Evolutionary conservation across 1,284 basidiomycete species (phyloP), one percentile per base, ranked within the genome.

Genomic region (Lignosus rhinocerotis): DNA sequence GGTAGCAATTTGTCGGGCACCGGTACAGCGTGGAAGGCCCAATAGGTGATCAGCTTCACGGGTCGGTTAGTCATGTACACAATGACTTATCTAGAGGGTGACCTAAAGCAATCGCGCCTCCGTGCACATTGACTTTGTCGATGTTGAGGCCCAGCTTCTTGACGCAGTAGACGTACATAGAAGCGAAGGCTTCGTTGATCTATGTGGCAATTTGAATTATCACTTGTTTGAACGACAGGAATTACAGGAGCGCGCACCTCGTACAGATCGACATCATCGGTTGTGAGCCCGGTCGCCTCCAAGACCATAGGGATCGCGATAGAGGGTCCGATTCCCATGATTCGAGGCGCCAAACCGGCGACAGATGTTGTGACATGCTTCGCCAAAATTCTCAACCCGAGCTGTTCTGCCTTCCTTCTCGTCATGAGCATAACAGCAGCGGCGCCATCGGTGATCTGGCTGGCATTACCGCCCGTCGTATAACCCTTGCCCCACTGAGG

Each of bases 131-230:
- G 48, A 95, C 89, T 78, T 91, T 86, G 51, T 83, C 81, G 32
- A 77, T 75, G 64, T 85, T 80, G n/a, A 97, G 76, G 32, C 81
- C 81, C 34, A 97, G 81, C 68, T 86, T 78, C 63, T 89, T 85
- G 46, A 94, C 78, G 53, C 85, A 87, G 75, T 96, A 94, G 19
- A 94, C 85, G 54, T 86, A 92, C 78, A 94, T 92, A 0, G 92
- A 94, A 9, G 93, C 92, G 66, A 95, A 95, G 0, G 93, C 93
- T 73, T 97, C 94, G 74, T 98, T 98, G 69, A 94, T 88, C 88
- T 92, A 55, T 11, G 21, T 5, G 9, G 16, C 36, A 51, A 39
- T 34, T 14, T 61, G 41, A 53, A 38, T 48, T 31, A n/a, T 48
- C 9, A 14, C 14, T 47, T 10, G 9, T 16, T 12, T 14, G 17